Percentiles rank a stretch among this genome's conserved stretches.
Conservation (phyloP, 352 stramenopile species). For the Blastocystis sp. region DNA sequence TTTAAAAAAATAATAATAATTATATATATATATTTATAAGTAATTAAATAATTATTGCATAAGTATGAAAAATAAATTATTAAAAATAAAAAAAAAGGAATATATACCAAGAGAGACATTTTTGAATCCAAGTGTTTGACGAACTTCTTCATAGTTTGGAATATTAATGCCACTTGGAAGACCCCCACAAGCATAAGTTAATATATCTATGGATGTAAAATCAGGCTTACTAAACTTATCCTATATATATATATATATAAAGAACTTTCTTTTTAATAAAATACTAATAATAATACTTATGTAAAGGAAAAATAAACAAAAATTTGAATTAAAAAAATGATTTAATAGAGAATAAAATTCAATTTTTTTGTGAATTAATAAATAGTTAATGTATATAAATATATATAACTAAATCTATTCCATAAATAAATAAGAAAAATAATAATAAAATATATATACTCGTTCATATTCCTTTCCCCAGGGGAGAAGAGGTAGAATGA, state of each 20-base stretch:
- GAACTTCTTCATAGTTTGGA: conserved; percentile 41
- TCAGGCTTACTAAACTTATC: conserved; percentile 39
- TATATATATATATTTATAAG: too few relatives aligned
- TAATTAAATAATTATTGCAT: too few relatives aligned
- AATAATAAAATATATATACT: too few relatives aligned
- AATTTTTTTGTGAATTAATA: too few relatives aligned
- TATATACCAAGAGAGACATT: conserved; percentile 39
- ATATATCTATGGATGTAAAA: conserved; percentile 42
- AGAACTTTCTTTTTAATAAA: conserved; percentile 33
- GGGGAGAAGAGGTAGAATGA: conserved; percentile 37
- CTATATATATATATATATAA: not conserved
- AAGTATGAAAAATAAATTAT: conserved; percentile 1
- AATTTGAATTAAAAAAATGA: too few relatives aligned
- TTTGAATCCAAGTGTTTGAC: conserved; percentile 41
- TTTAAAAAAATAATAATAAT: too few relatives aligned
- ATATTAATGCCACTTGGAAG: conserved; percentile 43
- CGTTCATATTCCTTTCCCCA: conserved; percentile 40
- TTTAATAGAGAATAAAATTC: too few relatives aligned
- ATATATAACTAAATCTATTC: too few relatives aligned
- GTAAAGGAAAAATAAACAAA: too few relatives aligned
- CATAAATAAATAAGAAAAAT: too few relatives aligned
- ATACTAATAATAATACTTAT: too few relatives aligned
- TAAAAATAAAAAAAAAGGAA: not conserved
- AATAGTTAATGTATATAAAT: too few relatives aligned
- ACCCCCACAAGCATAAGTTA: conserved; percentile 37